phyloP scores from a whole-genome alignment of 2,329 filamentous ascomycete genomes.

The Xylariaceae sp. region DNA sequence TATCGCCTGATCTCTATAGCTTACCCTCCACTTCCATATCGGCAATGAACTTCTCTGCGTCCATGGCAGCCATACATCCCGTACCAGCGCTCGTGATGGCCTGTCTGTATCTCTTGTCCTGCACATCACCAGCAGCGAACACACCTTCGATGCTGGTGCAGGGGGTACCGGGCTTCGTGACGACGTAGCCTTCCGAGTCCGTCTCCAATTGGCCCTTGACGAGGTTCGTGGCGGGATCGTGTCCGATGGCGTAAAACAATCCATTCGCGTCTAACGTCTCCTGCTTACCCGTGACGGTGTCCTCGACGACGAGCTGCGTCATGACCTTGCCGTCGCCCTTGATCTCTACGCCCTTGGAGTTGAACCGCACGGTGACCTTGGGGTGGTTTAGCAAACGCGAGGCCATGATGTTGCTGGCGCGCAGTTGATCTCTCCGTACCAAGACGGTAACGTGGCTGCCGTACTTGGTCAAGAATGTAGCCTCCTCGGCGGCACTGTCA shows the following conservation, averaged over 20 bases:
- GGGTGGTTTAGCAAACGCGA: constrained; percentile 75
- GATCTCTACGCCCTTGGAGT: constrained; percentile 77
- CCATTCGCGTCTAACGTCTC: constrained; percentile 88
- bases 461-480: constrained; percentile 96
- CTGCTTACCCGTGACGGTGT: constrained; percentile 69
- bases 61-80: constrained; percentile 91
- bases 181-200: constrained; percentile 86
- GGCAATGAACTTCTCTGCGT: constrained; percentile 88
- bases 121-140: constrained; percentile 94
- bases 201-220: constrained; percentile 87
- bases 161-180: constrained; percentile 80
- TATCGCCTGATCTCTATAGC: too few species aligned
- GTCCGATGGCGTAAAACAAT: constrained; percentile 94
- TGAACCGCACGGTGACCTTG: constrained; percentile 88
- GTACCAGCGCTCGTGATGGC: constrained; percentile 97
- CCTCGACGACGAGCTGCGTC: constrained; percentile 80
- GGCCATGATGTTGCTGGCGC: constrained; percentile 90
- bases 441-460: constrained; percentile 91
- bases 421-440: constrained; percentile 79
- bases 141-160: constrained; percentile 86
- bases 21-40: constrained; percentile 60
- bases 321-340: constrained; percentile 85
- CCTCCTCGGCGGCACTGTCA: constrained; percentile 95
- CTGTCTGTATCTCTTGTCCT: constrained; percentile 97
- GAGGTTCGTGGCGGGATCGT: constrained; percentile 87